Base-by-base conservation (phyloP, 75 land plant genomes). In the Gnetum montanum region DNA sequence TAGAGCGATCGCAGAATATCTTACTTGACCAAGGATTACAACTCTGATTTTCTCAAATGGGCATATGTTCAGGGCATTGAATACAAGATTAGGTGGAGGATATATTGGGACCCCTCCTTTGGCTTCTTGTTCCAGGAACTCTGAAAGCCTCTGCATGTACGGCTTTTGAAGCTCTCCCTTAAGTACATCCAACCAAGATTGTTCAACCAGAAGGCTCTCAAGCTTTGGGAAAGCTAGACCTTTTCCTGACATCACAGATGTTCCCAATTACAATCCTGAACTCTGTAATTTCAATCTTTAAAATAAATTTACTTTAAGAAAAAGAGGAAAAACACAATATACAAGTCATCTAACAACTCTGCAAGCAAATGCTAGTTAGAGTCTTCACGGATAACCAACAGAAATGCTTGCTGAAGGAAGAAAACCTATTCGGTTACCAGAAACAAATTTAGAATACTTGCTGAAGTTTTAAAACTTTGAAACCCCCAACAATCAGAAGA, bases 1-100 rank as follows among this genome's bases (percentile, higher is more conserved):
- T 20, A 26, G n/a, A 22, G 54, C 25, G 43, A 37, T 23, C n/a
- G 23, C 23, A 38, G 38, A 3, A 59, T 31, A 31, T 16, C 38
- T 24, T 62, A 90, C 96, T 89, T 93, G 98, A 34, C 96, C 98
- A 51, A 93, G 62, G 27, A 93, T 88, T 43, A 93, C 98, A 25
- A 65, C 90, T 58, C 89, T 93, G 54, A 93, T 82, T 7, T 59
- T 40, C 18, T 82, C 76, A 45, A 93, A 85, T 6, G 96, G 84
- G 18, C 90, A 89, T 13, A 83, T 64, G 50, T 93, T 85, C 40
- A 93, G 71, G 1, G 98, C 96, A 78, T 85, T 84, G 58, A 93
- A 93, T 15, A 85, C 73, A 35, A 71, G 70, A 25, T 72, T 68
- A 30, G 63, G 75, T 10, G 98, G 98, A 3, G 98, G 98, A 60